Evolutionary conservation across 768 basidiomycete genomes (phyloP).

Genomic region (Termitomyces heimii): DNA sequence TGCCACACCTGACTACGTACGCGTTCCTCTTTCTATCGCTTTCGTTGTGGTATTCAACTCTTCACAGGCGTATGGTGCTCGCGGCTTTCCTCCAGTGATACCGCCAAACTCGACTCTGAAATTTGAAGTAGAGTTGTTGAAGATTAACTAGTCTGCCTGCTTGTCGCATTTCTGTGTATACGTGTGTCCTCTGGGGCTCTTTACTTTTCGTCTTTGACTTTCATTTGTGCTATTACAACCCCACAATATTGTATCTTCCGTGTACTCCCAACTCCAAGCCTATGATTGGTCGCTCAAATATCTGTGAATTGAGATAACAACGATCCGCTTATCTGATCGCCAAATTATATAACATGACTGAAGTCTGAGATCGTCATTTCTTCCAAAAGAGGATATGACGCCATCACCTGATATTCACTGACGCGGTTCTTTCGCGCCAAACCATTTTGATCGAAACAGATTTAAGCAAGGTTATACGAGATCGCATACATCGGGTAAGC

Average conservation of each 20-base stretch:
- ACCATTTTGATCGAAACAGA: neutral
- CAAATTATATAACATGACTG: neutral
- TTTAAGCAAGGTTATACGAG: neutral
- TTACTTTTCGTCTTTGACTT: constrained; percentile 8
- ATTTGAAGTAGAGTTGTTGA: constrained; percentile 81
- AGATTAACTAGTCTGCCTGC: constrained; percentile 41
- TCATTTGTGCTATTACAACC: constrained; percentile 20
- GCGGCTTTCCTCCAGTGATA: constrained; percentile 77
- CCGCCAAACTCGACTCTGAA: constrained; percentile 67
- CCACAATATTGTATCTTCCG: constrained; percentile 23
- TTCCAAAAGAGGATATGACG: constrained; percentile 2
- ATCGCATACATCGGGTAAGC: too few species aligned
- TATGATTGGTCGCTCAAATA: constrained; percentile 1
- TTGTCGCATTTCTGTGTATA: constrained; percentile 5
- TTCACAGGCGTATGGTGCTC: constrained; percentile 60
- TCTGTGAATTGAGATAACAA: constrained; percentile 2
- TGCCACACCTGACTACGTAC: constrained; percentile 72
- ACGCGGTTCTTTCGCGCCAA: neutral
- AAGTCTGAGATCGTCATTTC: neutral
- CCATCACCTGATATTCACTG: constrained; percentile 3
- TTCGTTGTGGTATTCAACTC: neutral
- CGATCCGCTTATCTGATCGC: constrained; percentile 7
- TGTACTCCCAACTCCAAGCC: constrained; percentile 16
- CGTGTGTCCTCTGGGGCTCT: constrained; percentile 11
- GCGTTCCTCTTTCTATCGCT: constrained; percentile 19